Evolutionary conservation across 2,329 filamentous ascomycete species (phyloP), one percentile per base, ranked within the genome.

Genomic region (Lasiodiplodia theobromae): DNA sequence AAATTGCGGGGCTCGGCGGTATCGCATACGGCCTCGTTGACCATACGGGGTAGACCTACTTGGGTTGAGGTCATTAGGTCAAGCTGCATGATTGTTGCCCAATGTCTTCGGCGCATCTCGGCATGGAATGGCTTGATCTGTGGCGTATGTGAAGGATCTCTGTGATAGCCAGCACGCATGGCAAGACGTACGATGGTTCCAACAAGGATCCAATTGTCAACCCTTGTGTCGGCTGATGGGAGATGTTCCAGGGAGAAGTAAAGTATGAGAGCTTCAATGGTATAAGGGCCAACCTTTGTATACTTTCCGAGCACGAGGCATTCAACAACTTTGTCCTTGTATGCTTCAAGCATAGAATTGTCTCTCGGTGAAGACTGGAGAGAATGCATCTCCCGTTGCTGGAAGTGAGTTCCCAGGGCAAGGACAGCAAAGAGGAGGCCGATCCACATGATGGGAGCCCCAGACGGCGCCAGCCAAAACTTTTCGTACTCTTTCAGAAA

Each of bases 371-470:
- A 74, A 2, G 76, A 23, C 18, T 37, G 54, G 14, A 38, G 7
- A 2, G 31, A 21, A 11, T 38, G 14, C n/a, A 28, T n/a, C 31
- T 57, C 54, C 34, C 54, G 54, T 21, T 57, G 54, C 31, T 68
- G 34, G 14, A 57, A n/a, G 23, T 57, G 54, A 7, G 54, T 38
- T 8, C 54, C 54, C 31, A 57, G 18, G 12, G 73, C 69, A n/a
- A 84, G 75, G 63, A 81, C 77, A 54, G 75, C 74, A 71, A 83
- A 85, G 8, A 84, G 69, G 1, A 83, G 73, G 3, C 82, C 81
- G 21, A 84, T 70, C 83, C 82, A 85, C 71, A 81, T 79, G 10
- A 81, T 76, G 0, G 82, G 74, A 2, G 76, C 75, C 21, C 72
- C 72, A 11, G 74, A 76, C 1, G 79, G 81, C 47, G 78, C 74